Evolutionary conservation across 1,284 basidiomycete species (phyloP).

Genomic region (Ustilago sp.): DNA sequence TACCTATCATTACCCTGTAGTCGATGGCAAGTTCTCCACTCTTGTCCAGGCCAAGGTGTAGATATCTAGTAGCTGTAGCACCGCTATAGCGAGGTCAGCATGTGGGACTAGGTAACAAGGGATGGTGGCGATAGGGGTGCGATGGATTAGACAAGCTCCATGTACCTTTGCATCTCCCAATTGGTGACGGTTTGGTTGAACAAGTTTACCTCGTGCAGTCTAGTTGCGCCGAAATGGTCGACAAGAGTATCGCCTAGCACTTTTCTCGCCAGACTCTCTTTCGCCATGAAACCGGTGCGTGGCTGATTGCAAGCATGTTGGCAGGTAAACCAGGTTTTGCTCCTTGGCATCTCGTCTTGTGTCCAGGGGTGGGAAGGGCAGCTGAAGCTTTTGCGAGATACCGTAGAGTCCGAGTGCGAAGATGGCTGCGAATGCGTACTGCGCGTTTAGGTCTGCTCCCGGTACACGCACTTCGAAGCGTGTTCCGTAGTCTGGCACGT

Average conservation of each 20-base stretch:
- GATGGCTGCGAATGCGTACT: slow-evolving; percentile 86
- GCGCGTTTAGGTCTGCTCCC: slow-evolving; percentile 94
- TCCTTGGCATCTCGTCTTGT: slow-evolving; percentile 30
- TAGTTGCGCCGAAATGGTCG: slow-evolving; percentile 91
- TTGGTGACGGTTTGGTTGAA: slow-evolving; percentile 91
- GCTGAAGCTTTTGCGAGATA: slow-evolving; percentile 79
- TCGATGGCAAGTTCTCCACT: too few relatives aligned
- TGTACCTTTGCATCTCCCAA: slow-evolving; percentile 83
- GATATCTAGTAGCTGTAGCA: too few relatives aligned
- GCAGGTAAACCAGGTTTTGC: slow-evolving; percentile 71
- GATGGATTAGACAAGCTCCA: slow-evolving; percentile 42
- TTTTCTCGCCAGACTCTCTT: slow-evolving; percentile 83
- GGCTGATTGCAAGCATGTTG: slow-evolving; percentile 80
- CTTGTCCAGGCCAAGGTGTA: too few relatives aligned
- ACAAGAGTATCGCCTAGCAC: slow-evolving; percentile 89
- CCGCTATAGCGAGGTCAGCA: too few relatives aligned
- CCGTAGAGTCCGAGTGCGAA: slow-evolving; percentile 88
- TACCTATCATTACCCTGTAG: too few relatives aligned
- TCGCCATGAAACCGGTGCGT: slow-evolving; percentile 82
- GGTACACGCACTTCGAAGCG: slow-evolving; percentile 92
- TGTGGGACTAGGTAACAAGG: too few relatives aligned
- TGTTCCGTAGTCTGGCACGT: slow-evolving; percentile 81
- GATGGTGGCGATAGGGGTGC: too few relatives aligned
- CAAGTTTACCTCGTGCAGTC: slow-evolving; percentile 85
- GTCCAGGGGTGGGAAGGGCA: slow-evolving; percentile 80